Percentiles rank a stretch among this genome's conserved stretches.
Conservation (phyloP, 495 filamentous ascomycete genomes). For the Xylaria acuta region DNA sequence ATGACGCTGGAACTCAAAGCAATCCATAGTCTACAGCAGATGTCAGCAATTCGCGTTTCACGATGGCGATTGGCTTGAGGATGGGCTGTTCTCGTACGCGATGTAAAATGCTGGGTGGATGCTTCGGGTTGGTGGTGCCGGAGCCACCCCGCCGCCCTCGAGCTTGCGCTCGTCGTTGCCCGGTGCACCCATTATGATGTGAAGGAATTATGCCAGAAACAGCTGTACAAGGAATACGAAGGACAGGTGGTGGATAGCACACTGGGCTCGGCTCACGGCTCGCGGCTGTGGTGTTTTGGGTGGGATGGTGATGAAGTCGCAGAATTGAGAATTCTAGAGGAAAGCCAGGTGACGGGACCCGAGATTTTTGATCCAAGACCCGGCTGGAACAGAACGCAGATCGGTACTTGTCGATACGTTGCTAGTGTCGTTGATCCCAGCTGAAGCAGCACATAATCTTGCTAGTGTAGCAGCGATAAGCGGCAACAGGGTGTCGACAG, state of each 20-base stretch:
- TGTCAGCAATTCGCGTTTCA: conserved; percentile 6
- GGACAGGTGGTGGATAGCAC: neutral
- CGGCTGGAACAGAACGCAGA: conserved; percentile 18
- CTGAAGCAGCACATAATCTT: conserved; percentile 10
- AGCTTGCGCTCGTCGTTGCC: conserved; percentile 33
- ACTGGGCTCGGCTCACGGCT: neutral
- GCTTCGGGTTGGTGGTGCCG: conserved; percentile 53
- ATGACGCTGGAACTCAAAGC: conserved; percentile 79
- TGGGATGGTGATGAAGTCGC: conserved; percentile 5
- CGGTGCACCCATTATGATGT: conserved; percentile 23
- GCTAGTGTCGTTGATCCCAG: conserved; percentile 9
- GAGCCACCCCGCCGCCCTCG: conserved; percentile 28
- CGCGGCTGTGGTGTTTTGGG: conserved; percentile 11
- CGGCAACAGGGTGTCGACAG: neutral
- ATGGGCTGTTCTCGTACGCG: conserved; percentile 58
- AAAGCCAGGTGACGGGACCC: conserved; percentile 16
- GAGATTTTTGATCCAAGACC: conserved; percentile 15
- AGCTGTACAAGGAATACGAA: conserved; percentile 3
- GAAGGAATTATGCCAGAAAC: conserved; percentile 1
- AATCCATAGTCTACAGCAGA: conserved; percentile 70
- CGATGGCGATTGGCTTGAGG: conserved; percentile 30
- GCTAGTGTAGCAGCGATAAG: conserved; percentile 17
- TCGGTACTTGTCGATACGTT: conserved; percentile 21
- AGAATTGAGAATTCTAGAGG: conserved; percentile 8
- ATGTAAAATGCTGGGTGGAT: conserved; percentile 82